These are phyloP conservation scores for Acacia acuminata DNA, from an alignment of 306 rosid genomes.

Conservation along the genomic window DNA sequence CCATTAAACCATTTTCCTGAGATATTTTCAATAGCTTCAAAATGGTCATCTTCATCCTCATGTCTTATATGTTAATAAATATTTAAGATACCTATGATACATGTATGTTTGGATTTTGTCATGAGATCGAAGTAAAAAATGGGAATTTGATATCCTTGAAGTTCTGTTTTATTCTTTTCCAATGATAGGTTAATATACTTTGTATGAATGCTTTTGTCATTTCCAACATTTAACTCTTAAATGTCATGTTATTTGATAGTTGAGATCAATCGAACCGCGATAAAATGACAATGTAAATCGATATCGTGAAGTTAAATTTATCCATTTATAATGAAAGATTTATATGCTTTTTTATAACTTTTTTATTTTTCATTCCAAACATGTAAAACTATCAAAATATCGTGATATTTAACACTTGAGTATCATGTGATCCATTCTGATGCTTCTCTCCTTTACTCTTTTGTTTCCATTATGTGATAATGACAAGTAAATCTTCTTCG, in stretches of 20 bases:
- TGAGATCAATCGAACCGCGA: not conserved
- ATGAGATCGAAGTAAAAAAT: not conserved
- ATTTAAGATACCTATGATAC: not conserved
- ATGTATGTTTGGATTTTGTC: not conserved
- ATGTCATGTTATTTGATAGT: no score
- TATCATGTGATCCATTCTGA: not conserved
- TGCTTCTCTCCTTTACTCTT: not conserved
- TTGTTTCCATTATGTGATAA: not conserved
- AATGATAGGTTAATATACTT: not conserved
- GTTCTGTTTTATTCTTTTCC: not conserved
- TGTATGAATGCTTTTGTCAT: no score
- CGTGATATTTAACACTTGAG: not conserved
- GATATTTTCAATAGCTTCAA: not conserved
- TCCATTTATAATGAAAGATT: no score
- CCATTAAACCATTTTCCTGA: not conserved
- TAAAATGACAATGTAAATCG: not conserved
- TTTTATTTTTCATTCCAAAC: constrained; percentile 32
- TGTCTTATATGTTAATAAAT: no score
- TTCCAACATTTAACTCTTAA: no score
- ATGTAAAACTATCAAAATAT: not conserved
- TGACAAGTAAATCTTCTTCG: not conserved
- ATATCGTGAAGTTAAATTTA: not conserved
- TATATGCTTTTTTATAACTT: not conserved
- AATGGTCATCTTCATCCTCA: no score
- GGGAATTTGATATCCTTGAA: not conserved